phyloP scores from a whole-genome alignment of 306 rosid species.

The Quercus dentata region DNA sequence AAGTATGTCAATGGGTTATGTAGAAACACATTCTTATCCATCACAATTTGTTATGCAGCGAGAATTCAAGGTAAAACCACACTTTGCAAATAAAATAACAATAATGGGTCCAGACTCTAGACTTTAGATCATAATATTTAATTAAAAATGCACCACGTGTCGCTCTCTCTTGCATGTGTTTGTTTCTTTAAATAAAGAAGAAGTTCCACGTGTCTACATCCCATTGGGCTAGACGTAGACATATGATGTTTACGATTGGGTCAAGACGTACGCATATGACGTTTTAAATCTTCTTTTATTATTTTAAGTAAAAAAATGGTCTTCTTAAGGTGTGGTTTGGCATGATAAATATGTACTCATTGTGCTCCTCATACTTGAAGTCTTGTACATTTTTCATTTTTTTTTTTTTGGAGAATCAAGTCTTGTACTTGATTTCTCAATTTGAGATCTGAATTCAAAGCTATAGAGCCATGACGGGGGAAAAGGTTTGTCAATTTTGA shows the following conservation, averaged over 20 bases:
- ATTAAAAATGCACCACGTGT: background rate
- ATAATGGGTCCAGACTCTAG: background rate
- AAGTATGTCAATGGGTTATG: accelerated
- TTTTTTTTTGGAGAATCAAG: no score
- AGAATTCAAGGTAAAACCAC: no score
- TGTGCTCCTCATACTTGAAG: background rate
- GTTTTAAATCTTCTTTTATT: background rate
- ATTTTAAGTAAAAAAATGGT: background rate
- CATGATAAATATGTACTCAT: background rate
- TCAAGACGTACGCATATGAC: no score
- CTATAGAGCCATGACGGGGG: constrained; percentile 22
- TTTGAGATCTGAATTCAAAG: constrained; percentile 28
- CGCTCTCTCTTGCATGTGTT: no score
- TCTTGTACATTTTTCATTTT: no score
- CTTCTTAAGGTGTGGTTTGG: background rate
- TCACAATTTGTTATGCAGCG: accelerated
- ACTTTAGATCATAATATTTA: constrained; percentile 1
- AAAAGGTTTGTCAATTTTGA: constrained; percentile 27
- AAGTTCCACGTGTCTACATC: background rate
- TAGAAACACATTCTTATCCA: accelerated
- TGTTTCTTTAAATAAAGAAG: no score
- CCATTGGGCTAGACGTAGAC: constrained; percentile 8
- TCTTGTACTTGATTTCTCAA: background rate
- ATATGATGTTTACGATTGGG: background rate
- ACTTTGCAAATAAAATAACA: background rate